These are phyloP conservation scores for Malania oleifera DNA, from an alignment of 164 flowering plant genomes.

Conservation along the genomic window DNA sequence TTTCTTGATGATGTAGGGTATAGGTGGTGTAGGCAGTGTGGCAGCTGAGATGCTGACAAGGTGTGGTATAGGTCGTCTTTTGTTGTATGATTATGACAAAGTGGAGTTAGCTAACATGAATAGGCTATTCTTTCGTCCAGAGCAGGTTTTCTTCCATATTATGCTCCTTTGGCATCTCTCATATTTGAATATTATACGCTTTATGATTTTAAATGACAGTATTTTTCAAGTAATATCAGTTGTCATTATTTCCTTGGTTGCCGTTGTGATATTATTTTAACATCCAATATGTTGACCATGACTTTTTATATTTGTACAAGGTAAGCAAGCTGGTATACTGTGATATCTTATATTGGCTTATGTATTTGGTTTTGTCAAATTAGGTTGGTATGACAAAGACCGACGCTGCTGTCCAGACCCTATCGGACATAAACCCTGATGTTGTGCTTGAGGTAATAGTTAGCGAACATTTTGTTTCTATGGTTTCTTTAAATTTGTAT, in stretches of 20 bases:
- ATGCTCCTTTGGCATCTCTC: constrained; percentile 1
- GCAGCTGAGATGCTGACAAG: constrained; percentile 99
- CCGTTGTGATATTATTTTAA: background rate
- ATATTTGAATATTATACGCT: background rate
- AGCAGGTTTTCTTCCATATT: constrained; percentile 53
- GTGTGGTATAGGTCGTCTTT: constrained; percentile 95
- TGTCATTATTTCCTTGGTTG: background rate
- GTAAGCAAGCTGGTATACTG: background rate
- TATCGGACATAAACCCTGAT: constrained; percentile 92
- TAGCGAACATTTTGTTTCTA: background rate
- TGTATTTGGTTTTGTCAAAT: constrained; percentile 2
- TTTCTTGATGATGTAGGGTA: constrained; percentile 49
- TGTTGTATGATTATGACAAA: constrained; percentile 96
- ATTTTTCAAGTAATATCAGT: background rate
- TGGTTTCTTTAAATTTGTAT: too few species aligned
- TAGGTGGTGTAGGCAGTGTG: constrained; percentile 99
- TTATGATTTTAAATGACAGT: background rate
- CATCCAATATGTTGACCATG: background rate
- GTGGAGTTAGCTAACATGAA: constrained; percentile 99
- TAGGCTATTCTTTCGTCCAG: constrained; percentile 96
- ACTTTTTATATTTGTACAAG: background rate
- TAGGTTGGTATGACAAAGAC: constrained; percentile 98
- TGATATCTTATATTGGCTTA: background rate
- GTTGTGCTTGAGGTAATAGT: constrained; percentile 80
- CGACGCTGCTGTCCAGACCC: constrained; percentile 97